These are phyloP conservation scores for Marchantia paleacea DNA, from an alignment of 225 moss, liverwort and hornwort genomes.

Conservation along the genomic window DNA sequence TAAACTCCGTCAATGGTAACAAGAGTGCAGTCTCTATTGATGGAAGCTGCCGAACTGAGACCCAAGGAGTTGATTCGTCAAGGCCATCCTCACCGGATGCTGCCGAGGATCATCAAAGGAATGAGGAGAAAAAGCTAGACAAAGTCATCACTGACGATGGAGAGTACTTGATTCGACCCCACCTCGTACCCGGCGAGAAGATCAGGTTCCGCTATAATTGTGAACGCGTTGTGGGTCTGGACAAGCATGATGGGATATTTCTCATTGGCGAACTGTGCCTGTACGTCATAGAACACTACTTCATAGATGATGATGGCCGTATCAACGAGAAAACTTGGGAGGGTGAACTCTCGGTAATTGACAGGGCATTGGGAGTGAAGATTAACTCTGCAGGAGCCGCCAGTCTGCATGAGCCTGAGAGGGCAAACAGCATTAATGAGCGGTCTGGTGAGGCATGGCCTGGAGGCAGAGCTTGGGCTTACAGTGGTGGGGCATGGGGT, in stretches of 20 bases:
- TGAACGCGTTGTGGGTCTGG: conserved; percentile 91
- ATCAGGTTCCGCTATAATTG: conserved; percentile 92
- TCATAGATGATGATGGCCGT: conserved; percentile 76
- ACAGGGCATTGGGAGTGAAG: conserved; percentile 80
- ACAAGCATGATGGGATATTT: conserved; percentile 96
- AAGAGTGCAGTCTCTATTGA: conserved; percentile 51
- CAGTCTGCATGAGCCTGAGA: conserved; percentile 65
- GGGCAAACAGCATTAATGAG: neutral
- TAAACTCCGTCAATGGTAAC: conserved; percentile 36
- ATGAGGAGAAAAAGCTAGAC: conserved; percentile 55
- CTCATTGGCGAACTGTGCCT: conserved; percentile 93
- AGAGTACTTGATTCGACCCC: conserved; percentile 86
- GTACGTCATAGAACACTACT: conserved; percentile 92
- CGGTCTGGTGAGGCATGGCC: conserved; percentile 51
- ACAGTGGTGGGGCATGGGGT: conserved; percentile 77
- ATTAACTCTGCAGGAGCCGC: conserved; percentile 63
- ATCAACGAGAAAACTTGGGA: conserved; percentile 90
- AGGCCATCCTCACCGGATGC: conserved; percentile 38
- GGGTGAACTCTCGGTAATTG: conserved; percentile 83
- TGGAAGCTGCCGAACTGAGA: conserved; percentile 42
- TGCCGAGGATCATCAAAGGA: conserved; percentile 38
- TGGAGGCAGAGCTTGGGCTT: conserved; percentile 94
- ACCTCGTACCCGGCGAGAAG: conserved; percentile 84
- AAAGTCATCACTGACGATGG: conserved; percentile 76
- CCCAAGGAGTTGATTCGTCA: conserved; percentile 44